These are phyloP conservation scores for Hexamita inflata DNA, from an alignment of 208 protist genomes.

Conservation along the genomic window DNA sequence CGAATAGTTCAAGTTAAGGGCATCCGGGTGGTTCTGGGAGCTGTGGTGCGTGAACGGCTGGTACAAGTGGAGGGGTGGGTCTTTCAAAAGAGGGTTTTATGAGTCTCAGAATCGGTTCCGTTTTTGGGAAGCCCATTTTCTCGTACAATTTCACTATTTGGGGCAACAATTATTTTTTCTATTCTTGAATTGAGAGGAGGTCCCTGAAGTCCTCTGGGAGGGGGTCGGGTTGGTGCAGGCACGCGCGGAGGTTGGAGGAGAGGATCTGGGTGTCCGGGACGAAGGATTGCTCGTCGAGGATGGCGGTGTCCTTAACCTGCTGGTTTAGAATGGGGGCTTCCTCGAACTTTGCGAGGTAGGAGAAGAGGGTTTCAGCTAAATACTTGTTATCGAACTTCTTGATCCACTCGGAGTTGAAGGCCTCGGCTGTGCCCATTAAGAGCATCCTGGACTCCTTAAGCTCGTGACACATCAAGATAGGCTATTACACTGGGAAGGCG, in stretches of 20 bases:
- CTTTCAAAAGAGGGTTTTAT: conserved; percentile 18
- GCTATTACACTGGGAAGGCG: not conserved
- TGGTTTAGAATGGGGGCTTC: not conserved
- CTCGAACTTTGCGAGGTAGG: not conserved
- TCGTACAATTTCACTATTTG: conserved; percentile 17
- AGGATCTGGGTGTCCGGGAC: conserved; percentile 8
- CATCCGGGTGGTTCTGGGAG: conserved; percentile 4
- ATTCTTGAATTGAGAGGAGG: not conserved
- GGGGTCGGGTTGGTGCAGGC: conserved; percentile 17
- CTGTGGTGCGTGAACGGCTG: not conserved
- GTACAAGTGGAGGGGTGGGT: conserved; percentile 18
- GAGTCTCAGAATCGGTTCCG: conserved; percentile 9
- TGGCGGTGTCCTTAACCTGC: not conserved
- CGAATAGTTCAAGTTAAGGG: conserved; percentile 10
- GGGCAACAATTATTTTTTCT: not conserved
- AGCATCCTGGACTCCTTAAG: too few relatives aligned
- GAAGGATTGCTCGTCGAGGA: not conserved
- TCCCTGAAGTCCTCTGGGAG: conserved; percentile 23
- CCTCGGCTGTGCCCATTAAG: not conserved
- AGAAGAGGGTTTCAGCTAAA: not conserved
- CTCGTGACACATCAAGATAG: not conserved
- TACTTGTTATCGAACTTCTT: conserved; percentile 13
- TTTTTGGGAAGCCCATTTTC: conserved; percentile 3
- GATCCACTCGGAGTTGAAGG: not conserved
- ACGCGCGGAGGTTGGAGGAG: not conserved